phyloP scores from a whole-genome alignment of 345 rosid genomes.

The Ricinus communis region DNA sequence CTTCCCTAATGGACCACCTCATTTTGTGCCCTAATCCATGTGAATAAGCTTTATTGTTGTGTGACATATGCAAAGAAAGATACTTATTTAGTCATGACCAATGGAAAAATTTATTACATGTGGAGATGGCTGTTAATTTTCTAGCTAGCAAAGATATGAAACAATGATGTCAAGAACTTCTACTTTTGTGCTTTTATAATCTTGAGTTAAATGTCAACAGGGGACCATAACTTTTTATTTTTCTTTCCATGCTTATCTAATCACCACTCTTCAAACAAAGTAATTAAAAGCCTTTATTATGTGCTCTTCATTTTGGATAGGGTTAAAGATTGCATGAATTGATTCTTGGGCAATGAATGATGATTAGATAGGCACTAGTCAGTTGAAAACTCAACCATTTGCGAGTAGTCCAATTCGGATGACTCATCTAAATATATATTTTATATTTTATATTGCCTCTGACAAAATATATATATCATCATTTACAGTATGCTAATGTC shows the following conservation, averaged over 20 bases:
- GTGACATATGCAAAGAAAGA: not conserved
- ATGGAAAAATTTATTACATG: no score
- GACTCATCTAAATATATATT: not conserved
- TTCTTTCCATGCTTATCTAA: conserved; percentile 7
- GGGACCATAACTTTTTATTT: not conserved
- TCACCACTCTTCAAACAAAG: not conserved
- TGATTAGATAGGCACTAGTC: not conserved
- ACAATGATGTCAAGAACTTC: not conserved
- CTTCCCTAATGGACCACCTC: conserved; percentile 1
- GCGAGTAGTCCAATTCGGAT: not conserved
- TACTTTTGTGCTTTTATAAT: not conserved
- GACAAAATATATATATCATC: no score
- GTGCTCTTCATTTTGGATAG: not conserved
- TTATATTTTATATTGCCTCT: no score
- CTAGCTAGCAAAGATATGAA: no score
- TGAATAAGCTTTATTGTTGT: not conserved
- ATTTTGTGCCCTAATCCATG: conserved; percentile 11
- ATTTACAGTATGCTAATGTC: no score
- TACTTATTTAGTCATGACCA: not conserved
- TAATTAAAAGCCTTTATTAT: not conserved
- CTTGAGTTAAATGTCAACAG: not conserved
- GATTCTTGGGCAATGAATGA: no score
- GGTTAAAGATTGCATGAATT: not conserved
- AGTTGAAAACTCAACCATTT: not conserved
- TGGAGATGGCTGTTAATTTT: no score